These are phyloP conservation scores for Catunica adiposa DNA, from an alignment of 2,329 filamentous ascomycete species.

Conservation along the genomic window DNA sequence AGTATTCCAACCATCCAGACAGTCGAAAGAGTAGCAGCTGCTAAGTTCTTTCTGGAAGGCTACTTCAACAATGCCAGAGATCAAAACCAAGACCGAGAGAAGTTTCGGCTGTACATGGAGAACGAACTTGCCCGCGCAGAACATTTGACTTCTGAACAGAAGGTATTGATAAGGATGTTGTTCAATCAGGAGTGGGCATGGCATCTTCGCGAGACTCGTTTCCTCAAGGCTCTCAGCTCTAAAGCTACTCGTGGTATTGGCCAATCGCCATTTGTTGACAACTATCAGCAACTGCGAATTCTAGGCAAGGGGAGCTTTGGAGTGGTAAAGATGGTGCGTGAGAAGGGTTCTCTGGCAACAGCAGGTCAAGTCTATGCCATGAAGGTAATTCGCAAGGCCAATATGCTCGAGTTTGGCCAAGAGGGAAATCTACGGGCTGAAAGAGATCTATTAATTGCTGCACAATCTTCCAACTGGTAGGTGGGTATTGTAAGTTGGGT, in stretches of 20 bases:
- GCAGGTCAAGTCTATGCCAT: constrained; percentile 62
- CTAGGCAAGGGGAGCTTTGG: constrained; percentile 92
- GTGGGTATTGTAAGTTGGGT: no score
- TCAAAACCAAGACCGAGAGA: constrained; percentile 23
- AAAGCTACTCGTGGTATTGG: constrained; percentile 20
- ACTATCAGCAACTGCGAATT: constrained; percentile 68
- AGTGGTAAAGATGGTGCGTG: constrained; percentile 69
- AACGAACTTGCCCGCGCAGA: constrained; percentile 38
- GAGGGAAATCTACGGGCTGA: constrained; percentile 86
- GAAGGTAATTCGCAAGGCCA: constrained; percentile 90
- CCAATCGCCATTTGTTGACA: constrained; percentile 18
- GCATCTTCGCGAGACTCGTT: constrained; percentile 56
- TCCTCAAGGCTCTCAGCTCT: constrained; percentile 45
- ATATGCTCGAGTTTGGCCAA: constrained; percentile 81
- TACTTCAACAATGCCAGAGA: constrained; percentile 59
- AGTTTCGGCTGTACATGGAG: constrained; percentile 23
- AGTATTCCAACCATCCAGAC: constrained; percentile 31
- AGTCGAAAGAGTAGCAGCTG: constrained; percentile 60
- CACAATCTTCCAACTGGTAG: constrained; percentile 69
- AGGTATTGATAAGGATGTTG: constrained; percentile 33
- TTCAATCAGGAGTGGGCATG: constrained; percentile 55
- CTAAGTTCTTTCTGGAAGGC: constrained; percentile 75
- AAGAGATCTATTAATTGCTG: constrained; percentile 76
- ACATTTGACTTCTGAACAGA: constrained; percentile 38
- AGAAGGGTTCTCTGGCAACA: constrained; percentile 25